Evolutionary conservation across 805 yeast species (phyloP).

Genomic region (Danielozyma ontarioensis): DNA sequence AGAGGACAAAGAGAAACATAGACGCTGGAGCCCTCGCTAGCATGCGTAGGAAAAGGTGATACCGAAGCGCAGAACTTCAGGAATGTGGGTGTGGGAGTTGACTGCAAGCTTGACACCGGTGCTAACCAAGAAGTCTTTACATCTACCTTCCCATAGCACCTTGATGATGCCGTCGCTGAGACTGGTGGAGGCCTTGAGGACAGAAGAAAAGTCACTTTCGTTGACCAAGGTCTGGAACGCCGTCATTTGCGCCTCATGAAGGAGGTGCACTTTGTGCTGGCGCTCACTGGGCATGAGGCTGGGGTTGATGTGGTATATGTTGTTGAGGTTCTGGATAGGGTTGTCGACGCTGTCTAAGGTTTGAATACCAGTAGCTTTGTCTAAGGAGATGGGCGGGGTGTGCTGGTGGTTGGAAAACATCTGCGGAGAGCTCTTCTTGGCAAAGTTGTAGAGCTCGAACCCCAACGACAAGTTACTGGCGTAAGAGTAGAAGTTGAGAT

Average conservation of each 20-base stretch:
- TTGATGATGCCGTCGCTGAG: constrained; percentile 56
- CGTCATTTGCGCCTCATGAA: constrained; percentile 29
- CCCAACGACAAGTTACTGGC: constrained; percentile 85
- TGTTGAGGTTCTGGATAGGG: constrained; percentile 20
- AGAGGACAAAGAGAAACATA: no score
- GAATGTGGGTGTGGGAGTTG: constrained; percentile 31
- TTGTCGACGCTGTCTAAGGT: no score
- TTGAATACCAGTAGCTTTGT: constrained; percentile 2
- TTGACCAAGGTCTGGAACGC: constrained; percentile 48
- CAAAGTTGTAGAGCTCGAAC: constrained; percentile 69
- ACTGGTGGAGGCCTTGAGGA: constrained; percentile 69
- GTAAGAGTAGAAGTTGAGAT: constrained; percentile 86
- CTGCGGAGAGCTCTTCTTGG: constrained; percentile 10
- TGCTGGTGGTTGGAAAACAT: constrained; percentile 1
- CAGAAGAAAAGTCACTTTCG: constrained; percentile 58
- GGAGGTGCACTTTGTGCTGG: no score
- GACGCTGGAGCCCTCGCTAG: no score
- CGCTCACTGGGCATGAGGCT: constrained; percentile 10
- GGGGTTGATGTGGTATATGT: constrained; percentile 24
- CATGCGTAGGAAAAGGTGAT: constrained; percentile 59
- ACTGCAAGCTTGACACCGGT: constrained; percentile 60
- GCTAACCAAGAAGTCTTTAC: constrained; percentile 70
- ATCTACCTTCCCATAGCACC: constrained; percentile 83
- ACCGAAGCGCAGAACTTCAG: constrained; percentile 51
- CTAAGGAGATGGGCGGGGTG: background rate